Evolutionary conservation across 768 basidiomycete species (phyloP), one percentile per base, ranked within the genome.

Genomic region (Scleroderma bovista): DNA sequence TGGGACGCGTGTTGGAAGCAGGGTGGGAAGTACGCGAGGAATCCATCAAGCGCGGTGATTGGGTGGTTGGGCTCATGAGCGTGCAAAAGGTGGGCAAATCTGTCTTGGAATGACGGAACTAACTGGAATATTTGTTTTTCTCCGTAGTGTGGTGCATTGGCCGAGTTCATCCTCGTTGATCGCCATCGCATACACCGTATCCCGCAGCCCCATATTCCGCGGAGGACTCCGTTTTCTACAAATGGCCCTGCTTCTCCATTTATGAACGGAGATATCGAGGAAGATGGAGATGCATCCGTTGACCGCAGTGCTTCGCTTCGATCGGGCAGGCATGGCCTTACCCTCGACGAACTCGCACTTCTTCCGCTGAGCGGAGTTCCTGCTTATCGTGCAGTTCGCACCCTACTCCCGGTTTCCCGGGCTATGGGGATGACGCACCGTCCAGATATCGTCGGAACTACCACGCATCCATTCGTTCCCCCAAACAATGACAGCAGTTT

Each of bases 131-230:
- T 63, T 34, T 37, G 52, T 44, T 19, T 13, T 43, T 16, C 11
- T 12, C 4, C 29, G 4, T 55, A 93, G 89, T 84, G 81, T 56
- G 93, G 93, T 44, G 88, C 88, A 6, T 75, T 95, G 19, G 77
- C 89, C n/a, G 90, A 96, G 68, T 95, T 91, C 70, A 79, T 95
- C 52, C 73, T 89, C 22, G 77, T 85, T 20, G 90, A 95, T 60
- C 80, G 88, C 24, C 86, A 84, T 59, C 80, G 88, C 13, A 67
- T 94, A 1, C 80, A 84, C 53, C 77, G 86, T 15, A 78, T 86
- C 9, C 87, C 90, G 0, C 76, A 84, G 56, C 84, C 84, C 26
- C 69, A 72, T 15, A 69, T 65, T 58, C 71, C 71, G 46, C 41
- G 58, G 50, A 63, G 50, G 55, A 61, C 54, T 13, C 60, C 57